A percentile compares a stretch with the other conserved stretches of the same genome.
Evolutionary conservation across 2,329 filamentous ascomycete species (phyloP).

Genomic region (Penicillium sp.): DNA sequence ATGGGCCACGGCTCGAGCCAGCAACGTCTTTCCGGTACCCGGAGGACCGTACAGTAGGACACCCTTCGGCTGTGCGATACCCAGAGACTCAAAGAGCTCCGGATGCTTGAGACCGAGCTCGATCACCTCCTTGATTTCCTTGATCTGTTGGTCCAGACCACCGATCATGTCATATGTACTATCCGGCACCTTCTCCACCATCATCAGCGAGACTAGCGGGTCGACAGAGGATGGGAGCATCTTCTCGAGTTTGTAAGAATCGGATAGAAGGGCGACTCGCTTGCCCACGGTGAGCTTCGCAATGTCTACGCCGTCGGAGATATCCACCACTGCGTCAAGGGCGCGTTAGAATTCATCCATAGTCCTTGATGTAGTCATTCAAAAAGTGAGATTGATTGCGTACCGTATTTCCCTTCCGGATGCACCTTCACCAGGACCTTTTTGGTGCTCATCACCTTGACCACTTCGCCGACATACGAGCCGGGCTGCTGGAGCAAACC

Average conservation of each 20-base stretch:
- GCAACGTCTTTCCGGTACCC: constrained; percentile 93
- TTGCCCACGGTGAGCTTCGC: constrained; percentile 96
- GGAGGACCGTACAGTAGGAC: constrained; percentile 95
- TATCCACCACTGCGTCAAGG: constrained; percentile 78
- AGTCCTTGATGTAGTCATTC: constrained; percentile 8
- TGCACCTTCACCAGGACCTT: constrained; percentile 99
- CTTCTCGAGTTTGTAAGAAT: constrained; percentile 98
- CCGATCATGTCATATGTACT: constrained; percentile 99
- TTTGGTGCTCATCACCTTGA: constrained; percentile 99
- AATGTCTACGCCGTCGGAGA: constrained; percentile 92
- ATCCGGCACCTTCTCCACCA: constrained; percentile 99
- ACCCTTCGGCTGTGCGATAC: constrained; percentile 97
- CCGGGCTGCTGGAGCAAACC: constrained; percentile 95
- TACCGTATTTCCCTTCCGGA: constrained; percentile 99
- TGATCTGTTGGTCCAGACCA: constrained; percentile 97
- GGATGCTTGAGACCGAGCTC: constrained; percentile 98
- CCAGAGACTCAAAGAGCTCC: constrained; percentile 97
- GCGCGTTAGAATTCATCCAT: not conserved
- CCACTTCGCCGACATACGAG: constrained; percentile 98
- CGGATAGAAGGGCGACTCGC: constrained; percentile 92
- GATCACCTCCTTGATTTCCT: constrained; percentile 99
- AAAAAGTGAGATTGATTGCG: constrained; percentile 31
- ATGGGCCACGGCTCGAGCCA: constrained; percentile 94
- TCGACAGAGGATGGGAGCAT: constrained; percentile 98
- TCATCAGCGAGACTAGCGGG: constrained; percentile 98